phyloP scores from a whole-genome alignment of 2,329 filamentous ascomycete genomes.

The Xylaria sp. region DNA sequence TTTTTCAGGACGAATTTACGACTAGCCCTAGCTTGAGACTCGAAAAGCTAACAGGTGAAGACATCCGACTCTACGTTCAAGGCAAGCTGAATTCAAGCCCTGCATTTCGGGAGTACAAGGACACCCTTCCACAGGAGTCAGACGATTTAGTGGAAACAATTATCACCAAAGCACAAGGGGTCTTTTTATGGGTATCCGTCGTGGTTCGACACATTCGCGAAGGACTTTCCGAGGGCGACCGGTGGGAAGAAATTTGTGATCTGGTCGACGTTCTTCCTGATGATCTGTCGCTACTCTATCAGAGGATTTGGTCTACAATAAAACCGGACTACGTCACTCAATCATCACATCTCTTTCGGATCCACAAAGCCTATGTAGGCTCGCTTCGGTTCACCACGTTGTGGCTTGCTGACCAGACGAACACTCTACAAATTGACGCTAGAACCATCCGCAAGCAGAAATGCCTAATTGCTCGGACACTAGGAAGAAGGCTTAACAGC shows the following conservation, averaged over 20 bases:
- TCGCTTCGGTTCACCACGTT: too few relatives aligned
- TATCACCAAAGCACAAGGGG: constrained; percentile 33
- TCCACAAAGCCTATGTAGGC: too few relatives aligned
- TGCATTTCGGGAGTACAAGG: constrained; percentile 11
- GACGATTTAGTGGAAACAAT: constrained; percentile 23
- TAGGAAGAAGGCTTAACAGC: constrained; percentile 13
- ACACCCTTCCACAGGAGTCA: background rate
- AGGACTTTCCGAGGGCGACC: constrained; percentile 9
- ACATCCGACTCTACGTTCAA: constrained; percentile 41
- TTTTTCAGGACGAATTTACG: constrained; percentile 39
- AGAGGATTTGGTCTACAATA: constrained; percentile 9
- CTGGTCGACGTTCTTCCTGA: background rate
- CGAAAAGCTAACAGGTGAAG: constrained; percentile 39
- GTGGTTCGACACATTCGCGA: constrained; percentile 18
- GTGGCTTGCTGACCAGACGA: background rate
- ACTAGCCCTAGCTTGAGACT: constrained; percentile 35
- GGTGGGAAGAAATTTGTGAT: background rate
- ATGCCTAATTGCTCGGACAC: background rate
- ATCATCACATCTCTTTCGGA: background rate
- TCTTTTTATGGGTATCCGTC: constrained; percentile 40
- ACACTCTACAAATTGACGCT: background rate
- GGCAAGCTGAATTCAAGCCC: constrained; percentile 26
- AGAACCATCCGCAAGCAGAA: background rate
- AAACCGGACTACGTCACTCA: background rate
- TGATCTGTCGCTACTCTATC: constrained; percentile 7